Evolutionary conservation across 306 rosid genomes (phyloP).

Genomic region (Mimosa bimucronata): DNA sequence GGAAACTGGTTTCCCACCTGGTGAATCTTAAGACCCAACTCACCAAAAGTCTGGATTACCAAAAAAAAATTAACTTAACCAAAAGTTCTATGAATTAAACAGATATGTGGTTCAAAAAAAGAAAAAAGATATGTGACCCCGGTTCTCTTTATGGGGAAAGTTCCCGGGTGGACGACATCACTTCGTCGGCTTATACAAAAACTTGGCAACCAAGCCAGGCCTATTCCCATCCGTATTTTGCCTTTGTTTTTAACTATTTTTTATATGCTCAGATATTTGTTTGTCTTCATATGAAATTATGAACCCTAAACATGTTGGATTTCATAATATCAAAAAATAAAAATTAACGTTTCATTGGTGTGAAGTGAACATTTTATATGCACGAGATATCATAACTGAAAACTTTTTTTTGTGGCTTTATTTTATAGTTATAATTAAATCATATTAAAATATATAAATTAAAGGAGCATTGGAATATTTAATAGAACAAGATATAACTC

Average conservation of each 20-base stretch:
- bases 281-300: neutral
- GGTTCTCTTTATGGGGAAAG: neutral
- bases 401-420: neutral
- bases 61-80: neutral
- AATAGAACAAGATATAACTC: no score
- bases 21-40: no score
- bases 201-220: slow-evolving; percentile 56
- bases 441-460: neutral
- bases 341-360: neutral
- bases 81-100: neutral
- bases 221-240: neutral
- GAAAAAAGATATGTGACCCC: slow-evolving; percentile 1
- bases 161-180: slow-evolving; percentile 33
- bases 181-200: slow-evolving; percentile 36
- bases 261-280: neutral
- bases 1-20: no score
- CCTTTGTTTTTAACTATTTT: neutral
- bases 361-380: neutral
- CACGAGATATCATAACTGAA: no score
- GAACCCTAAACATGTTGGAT: neutral
- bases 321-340: no score
- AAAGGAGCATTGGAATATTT: no score
- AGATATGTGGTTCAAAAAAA: no score
- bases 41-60: no score
- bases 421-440: neutral